phyloP scores from a whole-genome alignment of 345 rosid genomes.

The Raphanus raphanistrum region DNA sequence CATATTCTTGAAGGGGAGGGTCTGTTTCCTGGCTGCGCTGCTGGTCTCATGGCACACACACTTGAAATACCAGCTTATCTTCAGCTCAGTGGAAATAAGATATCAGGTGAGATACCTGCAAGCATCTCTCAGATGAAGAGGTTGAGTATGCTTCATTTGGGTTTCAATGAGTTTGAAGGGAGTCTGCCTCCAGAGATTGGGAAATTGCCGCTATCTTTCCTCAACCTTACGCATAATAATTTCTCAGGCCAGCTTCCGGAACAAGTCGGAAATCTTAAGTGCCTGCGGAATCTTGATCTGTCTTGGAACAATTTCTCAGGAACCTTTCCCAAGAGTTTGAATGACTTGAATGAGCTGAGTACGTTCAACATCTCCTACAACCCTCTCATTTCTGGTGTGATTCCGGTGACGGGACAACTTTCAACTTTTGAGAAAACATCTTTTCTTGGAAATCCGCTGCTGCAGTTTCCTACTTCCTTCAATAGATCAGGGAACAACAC shows the following conservation, averaged over 20 bases:
- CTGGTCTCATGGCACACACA: neutral
- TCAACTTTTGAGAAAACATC: neutral
- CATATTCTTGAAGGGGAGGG: neutral
- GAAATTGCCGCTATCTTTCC: neutral
- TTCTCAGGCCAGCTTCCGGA: neutral
- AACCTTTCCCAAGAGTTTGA: neutral
- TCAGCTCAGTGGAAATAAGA: neutral
- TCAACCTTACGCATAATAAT: neutral
- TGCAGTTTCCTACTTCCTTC: neutral
- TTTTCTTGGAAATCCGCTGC: neutral
- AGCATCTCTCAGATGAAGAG: neutral
- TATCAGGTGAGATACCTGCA: neutral
- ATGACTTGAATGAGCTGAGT: neutral
- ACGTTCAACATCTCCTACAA: neutral
- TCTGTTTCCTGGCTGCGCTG: neutral
- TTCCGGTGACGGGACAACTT: neutral
- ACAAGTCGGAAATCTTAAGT: neutral
- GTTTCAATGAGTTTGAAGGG: neutral
- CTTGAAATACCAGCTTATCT: neutral
- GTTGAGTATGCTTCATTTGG: neutral
- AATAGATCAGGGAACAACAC: neutral
- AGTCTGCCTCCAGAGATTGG: neutral
- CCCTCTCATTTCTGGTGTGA: neutral
- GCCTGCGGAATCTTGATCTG: neutral
- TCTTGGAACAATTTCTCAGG: neutral